A percentile compares a stretch with the other conserved stretches of the same genome.
Evolutionary conservation across 306 rosid species (phyloP).

Genomic region (Hippophae gyantsensis): DNA sequence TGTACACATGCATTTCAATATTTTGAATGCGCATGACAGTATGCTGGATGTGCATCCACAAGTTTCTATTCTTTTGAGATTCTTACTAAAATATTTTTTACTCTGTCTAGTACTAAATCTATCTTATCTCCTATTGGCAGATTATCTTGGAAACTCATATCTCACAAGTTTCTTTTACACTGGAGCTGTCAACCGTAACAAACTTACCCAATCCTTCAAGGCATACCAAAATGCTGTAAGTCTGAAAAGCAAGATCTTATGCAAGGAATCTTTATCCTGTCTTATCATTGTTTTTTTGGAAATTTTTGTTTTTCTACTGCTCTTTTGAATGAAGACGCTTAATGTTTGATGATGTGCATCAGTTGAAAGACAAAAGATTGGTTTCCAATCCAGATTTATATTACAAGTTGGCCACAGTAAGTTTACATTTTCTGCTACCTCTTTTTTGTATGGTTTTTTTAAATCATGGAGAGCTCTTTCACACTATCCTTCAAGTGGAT

Average conservation of each 20-base stretch:
- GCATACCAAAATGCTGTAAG: conserved; percentile 98
- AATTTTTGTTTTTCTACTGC: conserved; percentile 2
- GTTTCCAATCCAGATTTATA: conserved; percentile 74
- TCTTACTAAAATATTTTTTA: background rate
- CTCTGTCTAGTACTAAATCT: too few relatives aligned
- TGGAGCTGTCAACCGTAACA: conserved; percentile 87
- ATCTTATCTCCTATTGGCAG: conserved; percentile 33
- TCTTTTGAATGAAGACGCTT: conserved; percentile 21
- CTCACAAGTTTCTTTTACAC: conserved; percentile 81
- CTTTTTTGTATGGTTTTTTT: background rate
- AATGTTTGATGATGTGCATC: conserved; percentile 30
- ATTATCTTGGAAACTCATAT: conserved; percentile 88
- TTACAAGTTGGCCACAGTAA: conserved; percentile 79
- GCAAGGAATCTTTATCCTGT: conserved; percentile 1
- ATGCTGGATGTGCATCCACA: background rate
- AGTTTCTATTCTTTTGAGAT: conserved; percentile 1
- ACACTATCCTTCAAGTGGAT: background rate
- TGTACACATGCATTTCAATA: background rate
- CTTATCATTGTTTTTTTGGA: background rate
- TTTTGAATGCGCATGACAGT: background rate
- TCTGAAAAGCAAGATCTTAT: conserved; percentile 28
- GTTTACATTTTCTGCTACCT: conserved; percentile 16
- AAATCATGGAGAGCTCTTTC: too few relatives aligned
- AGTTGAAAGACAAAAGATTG: conserved; percentile 91
- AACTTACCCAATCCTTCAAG: conserved; percentile 71